Conservation (phyloP, 108 stramenopile genomes). For the Cyclostephanos invisitatus region DNA sequence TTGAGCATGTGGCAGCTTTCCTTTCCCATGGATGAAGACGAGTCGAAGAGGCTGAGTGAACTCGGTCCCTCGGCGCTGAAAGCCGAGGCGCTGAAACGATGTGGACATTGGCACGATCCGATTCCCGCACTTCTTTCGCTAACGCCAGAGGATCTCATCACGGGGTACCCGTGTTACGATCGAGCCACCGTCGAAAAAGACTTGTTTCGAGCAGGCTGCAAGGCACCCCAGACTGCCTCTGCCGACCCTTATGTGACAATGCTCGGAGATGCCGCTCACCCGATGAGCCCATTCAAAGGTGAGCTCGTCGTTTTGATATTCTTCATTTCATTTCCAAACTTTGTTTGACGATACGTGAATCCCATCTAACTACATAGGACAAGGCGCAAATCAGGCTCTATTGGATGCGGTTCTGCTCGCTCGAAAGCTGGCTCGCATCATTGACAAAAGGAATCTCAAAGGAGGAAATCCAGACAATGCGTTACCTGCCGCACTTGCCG, state of each 20-base stretch:
- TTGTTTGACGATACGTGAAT: not conserved
- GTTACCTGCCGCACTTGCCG: conserved; percentile 38
- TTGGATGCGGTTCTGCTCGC: conserved; percentile 76
- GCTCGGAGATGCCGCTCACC: conserved; percentile 85
- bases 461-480: conserved; percentile 11
- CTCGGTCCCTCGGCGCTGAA: conserved; percentile 58
- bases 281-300: conserved; percentile 83
- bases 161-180: conserved; percentile 90
- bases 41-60: conserved; percentile 51
- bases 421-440: conserved; percentile 34
- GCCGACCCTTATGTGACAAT: conserved; percentile 46
- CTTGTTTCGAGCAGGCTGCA: conserved; percentile 26
- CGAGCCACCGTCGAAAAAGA: conserved; percentile 54
- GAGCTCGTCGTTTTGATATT: not conserved
- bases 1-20: conserved; percentile 88
- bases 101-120: conserved; percentile 70
- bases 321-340: not conserved
- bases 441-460: conserved; percentile 4
- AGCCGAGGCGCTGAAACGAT: conserved; percentile 60
- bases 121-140: conserved; percentile 56
- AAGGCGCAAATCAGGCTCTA: conserved; percentile 87
- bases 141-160: conserved; percentile 63
- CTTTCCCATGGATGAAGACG: conserved; percentile 70
- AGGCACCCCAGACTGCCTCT: conserved; percentile 12
- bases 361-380: conserved; percentile 40